Evolutionary conservation across 2,329 filamentous ascomycete genomes (phyloP).

Genomic region (Claviceps pazoutovae): DNA sequence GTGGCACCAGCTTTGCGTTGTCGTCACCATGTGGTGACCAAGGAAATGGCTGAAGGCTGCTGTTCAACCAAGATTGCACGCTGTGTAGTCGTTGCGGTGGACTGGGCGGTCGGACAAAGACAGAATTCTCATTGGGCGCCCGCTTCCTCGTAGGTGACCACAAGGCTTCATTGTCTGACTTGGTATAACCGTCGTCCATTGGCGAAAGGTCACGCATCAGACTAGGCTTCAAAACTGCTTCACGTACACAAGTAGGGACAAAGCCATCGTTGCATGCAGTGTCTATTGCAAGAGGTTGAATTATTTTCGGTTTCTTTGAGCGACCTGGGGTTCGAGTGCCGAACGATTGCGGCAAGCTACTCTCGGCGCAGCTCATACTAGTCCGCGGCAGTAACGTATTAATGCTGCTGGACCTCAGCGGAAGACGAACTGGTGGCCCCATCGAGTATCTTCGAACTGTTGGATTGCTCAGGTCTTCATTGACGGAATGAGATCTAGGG

Average conservation of each 20-base stretch:
- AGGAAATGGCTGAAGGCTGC: conserved; percentile 16
- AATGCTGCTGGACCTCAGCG: conserved; percentile 2
- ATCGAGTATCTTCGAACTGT: conserved; percentile 6
- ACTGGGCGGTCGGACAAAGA: conserved; percentile 19
- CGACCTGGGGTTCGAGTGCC: not conserved
- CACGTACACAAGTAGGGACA: not conserved
- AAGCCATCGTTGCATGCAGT: not conserved
- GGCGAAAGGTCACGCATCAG: conserved; percentile 3
- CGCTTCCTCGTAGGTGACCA: conserved; percentile 2
- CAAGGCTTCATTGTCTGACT: conserved; percentile 7
- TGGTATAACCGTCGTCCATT: conserved; percentile 3
- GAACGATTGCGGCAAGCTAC: not conserved
- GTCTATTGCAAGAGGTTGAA: not conserved
- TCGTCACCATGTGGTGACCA: conserved; percentile 20
- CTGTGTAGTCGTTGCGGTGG: conserved; percentile 21
- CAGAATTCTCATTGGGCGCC: conserved; percentile 9
- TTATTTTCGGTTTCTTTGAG: not conserved
- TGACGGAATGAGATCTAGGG: conserved; percentile 13
- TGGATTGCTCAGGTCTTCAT: conserved; percentile 4
- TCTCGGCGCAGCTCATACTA: not conserved
- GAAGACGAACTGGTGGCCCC: conserved; percentile 10
- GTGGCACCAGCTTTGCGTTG: conserved; percentile 27
- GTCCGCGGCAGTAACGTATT: not conserved
- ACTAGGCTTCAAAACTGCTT: not conserved
- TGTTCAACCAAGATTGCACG: conserved; percentile 23